These are phyloP conservation scores for Jamesozyma spencerorum DNA, from an alignment of 805 yeast genomes.

Conservation along the genomic window DNA sequence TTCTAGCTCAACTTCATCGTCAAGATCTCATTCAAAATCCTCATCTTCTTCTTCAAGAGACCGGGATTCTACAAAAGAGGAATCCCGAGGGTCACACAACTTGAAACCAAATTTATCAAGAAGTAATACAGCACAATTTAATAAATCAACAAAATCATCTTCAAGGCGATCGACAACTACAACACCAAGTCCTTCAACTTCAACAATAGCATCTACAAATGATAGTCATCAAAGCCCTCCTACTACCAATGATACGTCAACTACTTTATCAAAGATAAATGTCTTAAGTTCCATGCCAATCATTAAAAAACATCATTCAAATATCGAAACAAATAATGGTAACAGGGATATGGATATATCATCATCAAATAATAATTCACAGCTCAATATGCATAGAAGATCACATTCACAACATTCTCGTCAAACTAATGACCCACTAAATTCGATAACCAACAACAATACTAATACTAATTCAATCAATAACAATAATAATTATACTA, in stretches of 20 bases:
- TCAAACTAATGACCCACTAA: neutral
- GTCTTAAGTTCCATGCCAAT: neutral
- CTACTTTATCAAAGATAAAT: conserved; percentile 15
- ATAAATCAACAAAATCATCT: conserved; percentile 36
- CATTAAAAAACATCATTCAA: conserved; percentile 2
- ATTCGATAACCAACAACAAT: neutral
- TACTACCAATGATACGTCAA: conserved; percentile 8
- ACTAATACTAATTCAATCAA: conserved; percentile 1
- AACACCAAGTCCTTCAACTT: too few relatives aligned
- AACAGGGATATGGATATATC: neutral
- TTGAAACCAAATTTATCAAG: conserved; percentile 39
- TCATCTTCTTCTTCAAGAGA: neutral
- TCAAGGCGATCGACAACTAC: conserved; percentile 24
- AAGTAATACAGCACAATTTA: conserved; percentile 46
- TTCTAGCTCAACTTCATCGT: conserved; percentile 6
- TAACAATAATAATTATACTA: conserved; percentile 1
- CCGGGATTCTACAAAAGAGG: neutral
- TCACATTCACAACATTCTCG: conserved; percentile 5
- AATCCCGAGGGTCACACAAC: conserved; percentile 3
- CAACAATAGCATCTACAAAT: too few relatives aligned
- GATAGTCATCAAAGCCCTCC: too few relatives aligned
- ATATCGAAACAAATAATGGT: conserved; percentile 1
- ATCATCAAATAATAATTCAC: neutral
- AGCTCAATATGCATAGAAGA: conserved; percentile 4
- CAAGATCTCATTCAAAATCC: conserved; percentile 1